Conservation (phyloP, 345 rosid species). For the Excoecaria cochinchinensis region DNA sequence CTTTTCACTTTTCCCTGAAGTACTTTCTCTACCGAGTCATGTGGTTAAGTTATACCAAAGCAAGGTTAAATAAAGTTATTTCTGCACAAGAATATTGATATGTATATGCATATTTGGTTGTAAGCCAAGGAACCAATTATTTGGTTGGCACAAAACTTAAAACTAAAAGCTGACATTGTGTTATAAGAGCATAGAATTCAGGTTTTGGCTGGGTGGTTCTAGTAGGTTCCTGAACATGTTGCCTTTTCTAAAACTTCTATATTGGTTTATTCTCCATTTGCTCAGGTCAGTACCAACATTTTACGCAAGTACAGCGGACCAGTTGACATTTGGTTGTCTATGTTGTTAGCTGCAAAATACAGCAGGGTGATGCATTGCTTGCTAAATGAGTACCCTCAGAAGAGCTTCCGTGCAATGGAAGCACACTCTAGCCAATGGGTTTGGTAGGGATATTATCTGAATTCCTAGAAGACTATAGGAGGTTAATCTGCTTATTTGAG, state of each 20-base stretch:
- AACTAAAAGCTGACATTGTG: no score
- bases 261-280: neutral
- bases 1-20: neutral
- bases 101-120: no score
- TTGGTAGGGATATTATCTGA: conserved; percentile 47
- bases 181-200: no score
- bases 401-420: conserved; percentile 76
- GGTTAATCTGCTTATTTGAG: neutral
- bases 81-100: no score
- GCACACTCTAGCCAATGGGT: conserved; percentile 84
- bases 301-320: conserved; percentile 82
- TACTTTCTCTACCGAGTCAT: neutral
- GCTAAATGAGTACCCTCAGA: conserved; percentile 53
- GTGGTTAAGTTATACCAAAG: neutral
- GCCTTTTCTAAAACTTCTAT: neutral
- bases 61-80: neutral
- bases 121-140: no score
- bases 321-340: conserved; percentile 65
- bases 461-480: neutral
- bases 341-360: conserved; percentile 21
- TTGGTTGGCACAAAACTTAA: no score
- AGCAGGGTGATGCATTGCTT: conserved; percentile 30
- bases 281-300: conserved; percentile 58
- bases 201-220: no score
- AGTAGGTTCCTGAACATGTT: neutral